Evolutionary conservation across 345 rosid species (phyloP).

Genomic region (Reutealis trisperma): DNA sequence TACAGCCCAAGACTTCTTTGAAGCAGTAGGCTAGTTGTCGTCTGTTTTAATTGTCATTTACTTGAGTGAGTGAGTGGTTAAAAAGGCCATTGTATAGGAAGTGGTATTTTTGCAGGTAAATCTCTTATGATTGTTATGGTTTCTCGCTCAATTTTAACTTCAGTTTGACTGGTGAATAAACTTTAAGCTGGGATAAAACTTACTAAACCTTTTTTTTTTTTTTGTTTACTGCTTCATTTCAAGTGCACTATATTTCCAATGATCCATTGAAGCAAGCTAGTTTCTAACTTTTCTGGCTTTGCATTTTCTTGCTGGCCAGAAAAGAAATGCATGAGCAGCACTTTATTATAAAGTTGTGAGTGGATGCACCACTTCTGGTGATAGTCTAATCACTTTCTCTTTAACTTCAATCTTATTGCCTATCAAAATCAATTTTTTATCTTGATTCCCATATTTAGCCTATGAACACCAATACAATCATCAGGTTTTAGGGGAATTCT

Average conservation of each 20-base stretch:
- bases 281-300: not conserved
- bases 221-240: not conserved
- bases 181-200: not conserved
- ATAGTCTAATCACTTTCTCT: not conserved
- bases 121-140: not conserved
- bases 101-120: constrained; percentile 65
- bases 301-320: not conserved
- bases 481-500: no score
- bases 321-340: not conserved
- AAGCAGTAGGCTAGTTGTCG: constrained; percentile 56
- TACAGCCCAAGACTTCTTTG: constrained; percentile 59
- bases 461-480: no score
- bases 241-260: not conserved
- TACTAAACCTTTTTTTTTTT: not conserved
- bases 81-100: constrained; percentile 45
- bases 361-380: not conserved
- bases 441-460: not conserved
- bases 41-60: constrained; percentile 6
- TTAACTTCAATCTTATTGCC: no score
- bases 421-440: not conserved
- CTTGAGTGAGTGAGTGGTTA: constrained; percentile 15
- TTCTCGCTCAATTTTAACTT: constrained; percentile 6
- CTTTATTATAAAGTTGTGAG: not conserved
- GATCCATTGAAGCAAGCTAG: not conserved
- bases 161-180: constrained; percentile 4